Evolutionary conservation across 1,284 basidiomycete genomes (phyloP).

Genomic region (Apiotrichum veenhuisii): DNA sequence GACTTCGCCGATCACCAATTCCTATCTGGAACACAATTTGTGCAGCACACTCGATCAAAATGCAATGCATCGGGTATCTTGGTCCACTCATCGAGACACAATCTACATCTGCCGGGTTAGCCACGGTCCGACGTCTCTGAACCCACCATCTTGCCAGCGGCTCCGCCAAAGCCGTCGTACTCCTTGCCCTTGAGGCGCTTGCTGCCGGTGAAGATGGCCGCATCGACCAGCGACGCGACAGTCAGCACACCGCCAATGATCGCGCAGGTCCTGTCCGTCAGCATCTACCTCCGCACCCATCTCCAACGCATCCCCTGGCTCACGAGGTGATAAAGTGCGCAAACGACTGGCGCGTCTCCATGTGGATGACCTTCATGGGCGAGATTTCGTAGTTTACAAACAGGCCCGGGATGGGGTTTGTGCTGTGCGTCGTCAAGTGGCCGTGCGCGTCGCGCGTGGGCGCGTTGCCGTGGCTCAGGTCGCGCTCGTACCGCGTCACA

Average conservation of each 20-base stretch:
- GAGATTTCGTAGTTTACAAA: constrained; percentile 99
- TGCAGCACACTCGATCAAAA: not conserved
- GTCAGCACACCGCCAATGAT: constrained; percentile 97
- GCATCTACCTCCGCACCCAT: not conserved
- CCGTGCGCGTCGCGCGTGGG: constrained; percentile 62
- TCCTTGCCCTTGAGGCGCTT: constrained; percentile 35
- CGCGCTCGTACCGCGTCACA: constrained; percentile 92
- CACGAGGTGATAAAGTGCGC: constrained; percentile 96
- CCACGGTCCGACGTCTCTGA: too few relatives aligned
- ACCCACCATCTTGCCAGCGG: constrained; percentile 48
- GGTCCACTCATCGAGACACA: not conserved
- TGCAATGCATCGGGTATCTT: constrained; percentile 2
- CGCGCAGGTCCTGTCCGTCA: constrained; percentile 72
- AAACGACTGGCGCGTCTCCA: constrained; percentile 87
- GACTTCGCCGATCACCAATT: too few relatives aligned
- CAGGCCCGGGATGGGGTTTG: constrained; percentile 72
- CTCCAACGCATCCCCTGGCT: too few relatives aligned
- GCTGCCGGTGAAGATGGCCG: constrained; percentile 64
- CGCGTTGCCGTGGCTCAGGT: constrained; percentile 59
- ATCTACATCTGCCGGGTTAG: constrained; percentile 9
- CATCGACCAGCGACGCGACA: constrained; percentile 86
- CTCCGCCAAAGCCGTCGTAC: constrained; percentile 37
- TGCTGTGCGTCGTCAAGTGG: constrained; percentile 69
- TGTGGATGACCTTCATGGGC: constrained; percentile 87
- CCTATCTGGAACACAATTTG: too few relatives aligned